Conservation (phyloP, 2,329 filamentous ascomycete genomes). For the Sordariomycetes sp. region DNA sequence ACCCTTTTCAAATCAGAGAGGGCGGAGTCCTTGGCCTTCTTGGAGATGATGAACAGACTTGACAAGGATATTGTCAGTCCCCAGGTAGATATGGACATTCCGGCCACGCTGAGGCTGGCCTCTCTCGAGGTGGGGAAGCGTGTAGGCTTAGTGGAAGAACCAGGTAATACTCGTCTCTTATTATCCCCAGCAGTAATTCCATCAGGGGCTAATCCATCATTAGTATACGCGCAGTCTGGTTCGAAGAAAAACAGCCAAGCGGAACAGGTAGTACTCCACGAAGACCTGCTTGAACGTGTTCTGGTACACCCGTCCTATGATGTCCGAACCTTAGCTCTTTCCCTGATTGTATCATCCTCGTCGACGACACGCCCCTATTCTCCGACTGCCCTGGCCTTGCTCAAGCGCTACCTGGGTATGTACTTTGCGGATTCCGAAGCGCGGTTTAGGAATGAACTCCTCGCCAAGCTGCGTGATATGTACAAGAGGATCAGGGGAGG, state of each 20-base stretch:
- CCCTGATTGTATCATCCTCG: slow-evolving; percentile 64
- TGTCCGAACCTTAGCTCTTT: slow-evolving; percentile 68
- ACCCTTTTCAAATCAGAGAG: slow-evolving; percentile 48
- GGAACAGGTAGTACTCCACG: slow-evolving; percentile 19
- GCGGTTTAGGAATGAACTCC: slow-evolving; percentile 70
- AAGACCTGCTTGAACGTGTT: slow-evolving; percentile 35
- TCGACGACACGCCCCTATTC: slow-evolving; percentile 64
- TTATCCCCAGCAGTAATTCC: neutral
- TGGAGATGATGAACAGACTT: slow-evolving; percentile 41
- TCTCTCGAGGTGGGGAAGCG: slow-evolving; percentile 62
- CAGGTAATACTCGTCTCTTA: slow-evolving; percentile 28
- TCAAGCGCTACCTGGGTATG: slow-evolving; percentile 52
- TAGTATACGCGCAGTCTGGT: slow-evolving; percentile 7
- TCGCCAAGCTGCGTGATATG: slow-evolving; percentile 62
- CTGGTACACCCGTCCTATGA: slow-evolving; percentile 43
- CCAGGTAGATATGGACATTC: slow-evolving; percentile 31
- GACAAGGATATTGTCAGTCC: slow-evolving; percentile 30
- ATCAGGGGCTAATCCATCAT: neutral
- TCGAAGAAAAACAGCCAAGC: slow-evolving; percentile 6
- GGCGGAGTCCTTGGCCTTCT: slow-evolving; percentile 37
- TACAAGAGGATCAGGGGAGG: slow-evolving; percentile 61
- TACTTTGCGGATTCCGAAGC: slow-evolving; percentile 78
- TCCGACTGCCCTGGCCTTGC: slow-evolving; percentile 40
- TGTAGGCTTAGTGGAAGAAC: slow-evolving; percentile 54
- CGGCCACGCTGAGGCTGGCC: slow-evolving; percentile 48